Conservation (phyloP, 768 basidiomycete genomes). For the Boletellus sp. region DNA sequence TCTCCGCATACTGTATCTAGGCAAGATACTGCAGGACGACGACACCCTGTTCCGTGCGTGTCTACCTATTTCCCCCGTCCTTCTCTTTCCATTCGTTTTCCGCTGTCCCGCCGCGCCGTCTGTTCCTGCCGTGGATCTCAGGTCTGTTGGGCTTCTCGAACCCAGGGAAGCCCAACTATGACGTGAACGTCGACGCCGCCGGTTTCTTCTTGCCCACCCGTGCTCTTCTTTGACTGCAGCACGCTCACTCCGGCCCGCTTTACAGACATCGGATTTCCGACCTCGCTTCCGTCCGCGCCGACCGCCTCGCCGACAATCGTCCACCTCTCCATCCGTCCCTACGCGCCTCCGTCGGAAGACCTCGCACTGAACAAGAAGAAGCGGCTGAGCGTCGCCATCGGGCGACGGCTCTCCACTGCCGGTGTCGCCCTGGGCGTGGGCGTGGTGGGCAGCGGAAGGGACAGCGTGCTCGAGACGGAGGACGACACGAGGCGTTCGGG, state of each 20-base stretch:
- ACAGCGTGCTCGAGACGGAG: constrained; percentile 7
- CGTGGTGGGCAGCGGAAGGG: background rate
- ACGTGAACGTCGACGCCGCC: background rate
- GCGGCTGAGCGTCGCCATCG: constrained; percentile 26
- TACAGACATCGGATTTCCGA: constrained; percentile 31
- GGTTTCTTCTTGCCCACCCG: background rate
- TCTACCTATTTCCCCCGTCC: background rate
- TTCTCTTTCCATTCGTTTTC: background rate
- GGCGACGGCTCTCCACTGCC: constrained; percentile 20
- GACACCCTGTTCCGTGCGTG: constrained; percentile 65
- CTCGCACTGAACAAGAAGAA: constrained; percentile 57
- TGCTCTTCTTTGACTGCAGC: background rate
- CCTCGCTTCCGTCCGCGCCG: constrained; percentile 29
- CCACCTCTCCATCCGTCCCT: constrained; percentile 69
- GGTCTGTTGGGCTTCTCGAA: background rate
- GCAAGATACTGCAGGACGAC: constrained; percentile 81
- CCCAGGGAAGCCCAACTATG: background rate
- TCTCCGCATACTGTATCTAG: constrained; percentile 71
- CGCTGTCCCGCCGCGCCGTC: too few relatives aligned
- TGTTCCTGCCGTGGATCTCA: background rate
- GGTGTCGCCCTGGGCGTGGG: constrained; percentile 11
- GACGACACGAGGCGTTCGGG: constrained; percentile 22
- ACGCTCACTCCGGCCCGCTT: constrained; percentile 6
- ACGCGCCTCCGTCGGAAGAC: constrained; percentile 47
- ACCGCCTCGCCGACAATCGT: constrained; percentile 55